Percentiles rank a stretch among this genome's conserved stretches.
Conservation (phyloP, 805 yeast species). For the Barnettozyma vustinii region DNA sequence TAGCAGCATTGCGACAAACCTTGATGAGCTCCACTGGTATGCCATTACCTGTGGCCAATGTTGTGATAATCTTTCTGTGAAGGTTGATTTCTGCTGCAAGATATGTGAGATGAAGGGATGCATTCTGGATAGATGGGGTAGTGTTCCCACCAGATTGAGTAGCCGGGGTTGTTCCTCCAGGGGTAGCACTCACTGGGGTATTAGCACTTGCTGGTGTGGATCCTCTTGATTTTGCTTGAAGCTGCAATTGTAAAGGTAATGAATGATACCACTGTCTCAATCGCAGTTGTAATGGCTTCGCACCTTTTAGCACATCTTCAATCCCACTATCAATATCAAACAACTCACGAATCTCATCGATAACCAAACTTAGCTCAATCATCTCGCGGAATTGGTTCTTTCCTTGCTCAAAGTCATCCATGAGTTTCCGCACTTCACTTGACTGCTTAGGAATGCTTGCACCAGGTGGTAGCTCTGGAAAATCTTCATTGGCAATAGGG, state of each 20-base stretch:
- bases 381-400: constrained; percentile 61
- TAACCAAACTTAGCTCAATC: constrained; percentile 59
- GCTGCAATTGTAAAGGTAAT: constrained; percentile 57
- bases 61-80: constrained; percentile 69
- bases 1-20: constrained; percentile 84
- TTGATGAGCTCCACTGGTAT: constrained; percentile 48
- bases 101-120: constrained; percentile 76
- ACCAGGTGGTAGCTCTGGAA: constrained; percentile 57
- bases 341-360: constrained; percentile 65
- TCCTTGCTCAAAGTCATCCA: constrained; percentile 62
- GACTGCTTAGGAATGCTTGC: constrained; percentile 10
- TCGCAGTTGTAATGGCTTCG: constrained; percentile 75
- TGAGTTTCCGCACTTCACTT: constrained; percentile 19
- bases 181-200: neutral
- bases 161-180: neutral
- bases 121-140: constrained; percentile 60
- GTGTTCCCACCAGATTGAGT: neutral
- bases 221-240: constrained; percentile 1
- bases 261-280: constrained; percentile 75
- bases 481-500: constrained; percentile 62
- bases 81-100: constrained; percentile 85
- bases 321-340: constrained; percentile 60
- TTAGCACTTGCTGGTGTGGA: neutral
- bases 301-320: constrained; percentile 63
- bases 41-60: constrained; percentile 27